Base-by-base conservation (phyloP, 2,329 filamentous ascomycete species). In the Pseudocercospora eumusae region DNA sequence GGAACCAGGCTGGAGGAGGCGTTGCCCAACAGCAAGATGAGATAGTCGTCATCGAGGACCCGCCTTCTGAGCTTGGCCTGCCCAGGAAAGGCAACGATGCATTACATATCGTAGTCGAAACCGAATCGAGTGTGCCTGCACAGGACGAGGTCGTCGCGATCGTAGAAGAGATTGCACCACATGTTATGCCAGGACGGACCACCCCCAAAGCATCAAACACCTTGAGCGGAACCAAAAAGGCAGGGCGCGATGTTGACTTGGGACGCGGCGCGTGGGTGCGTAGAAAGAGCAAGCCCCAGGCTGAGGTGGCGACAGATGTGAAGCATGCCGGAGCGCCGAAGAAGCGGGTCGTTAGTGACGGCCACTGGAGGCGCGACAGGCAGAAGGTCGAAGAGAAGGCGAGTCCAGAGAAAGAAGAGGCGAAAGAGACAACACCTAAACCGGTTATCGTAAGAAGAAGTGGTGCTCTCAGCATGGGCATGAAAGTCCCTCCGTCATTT, bases 311-410 rank as follows among this genome's bases (percentile, higher is more conserved):
- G 55, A 74, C 76, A 11, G 80, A 82, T 8, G 75, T 75, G 63
- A 80, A 73, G 73, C 79, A 77, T 69, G 82, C 77, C 73, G 86
- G 81, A 55, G 86, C 91, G 50, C 93, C 93, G 15, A 92, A 91
- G 78, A 97, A 96, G 82, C 86, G 93, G 66, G 91, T 98, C 58
- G 86, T 97, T 64, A 97, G 93, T 74, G 93, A 98, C 78, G 89
- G 90, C 59, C 91, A 96, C 77, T 98, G 93, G 90, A 69, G 73
- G 25, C 71, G 71, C 57, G 74, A 76, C 59, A 68, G 69, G 15
- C 60, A 66, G 11, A 57, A 65, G 27, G 71, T 69, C 47, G 66
- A 68, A 45, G 66, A 69, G 47, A 44, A 59, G 18, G 56, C 63
- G 11, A 67, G 59, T 20, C 68, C 68, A 8, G 66, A 66, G 44